These are phyloP conservation scores for Backusella luteola DNA, from an alignment of 192 early-diverging fungal genomes.

Conservation along the genomic window DNA sequence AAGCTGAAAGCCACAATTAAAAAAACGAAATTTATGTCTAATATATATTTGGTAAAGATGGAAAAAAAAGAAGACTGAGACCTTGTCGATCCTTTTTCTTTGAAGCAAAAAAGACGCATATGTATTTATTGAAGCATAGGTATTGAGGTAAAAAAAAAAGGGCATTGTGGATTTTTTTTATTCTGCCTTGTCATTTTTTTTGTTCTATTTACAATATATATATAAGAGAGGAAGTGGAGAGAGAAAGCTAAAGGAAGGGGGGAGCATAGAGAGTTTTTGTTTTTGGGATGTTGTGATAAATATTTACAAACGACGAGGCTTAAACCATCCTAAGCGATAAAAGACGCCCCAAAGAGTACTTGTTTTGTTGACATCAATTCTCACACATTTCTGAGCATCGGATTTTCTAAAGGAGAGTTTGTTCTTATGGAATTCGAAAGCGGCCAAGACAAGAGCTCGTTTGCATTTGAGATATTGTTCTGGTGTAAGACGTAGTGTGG, in stretches of 20 bases:
- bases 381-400: slow-evolving; percentile 86
- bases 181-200: neutral
- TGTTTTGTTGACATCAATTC: slow-evolving; percentile 94
- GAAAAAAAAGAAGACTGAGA: neutral
- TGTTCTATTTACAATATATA: neutral
- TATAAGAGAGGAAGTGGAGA: neutral
- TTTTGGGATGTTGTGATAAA: neutral
- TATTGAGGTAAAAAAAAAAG: neutral
- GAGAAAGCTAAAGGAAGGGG: neutral
- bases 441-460: slow-evolving; percentile 68
- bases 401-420: slow-evolving; percentile 74
- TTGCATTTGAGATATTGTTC: slow-evolving; percentile 84
- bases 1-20: neutral
- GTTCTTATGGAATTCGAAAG: slow-evolving; percentile 37
- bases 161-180: neutral
- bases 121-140: no score
- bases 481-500: slow-evolving; percentile 78
- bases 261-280: neutral
- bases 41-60: neutral
- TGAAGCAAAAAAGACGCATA: neutral
- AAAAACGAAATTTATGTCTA: neutral
- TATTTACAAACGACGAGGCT: slow-evolving; percentile 3
- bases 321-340: slow-evolving; percentile 81
- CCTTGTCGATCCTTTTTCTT: neutral
- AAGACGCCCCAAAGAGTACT: slow-evolving; percentile 88